Evolutionary conservation across 495 filamentous ascomycete genomes (phyloP).

Genomic region (Penicillium goetzii): DNA sequence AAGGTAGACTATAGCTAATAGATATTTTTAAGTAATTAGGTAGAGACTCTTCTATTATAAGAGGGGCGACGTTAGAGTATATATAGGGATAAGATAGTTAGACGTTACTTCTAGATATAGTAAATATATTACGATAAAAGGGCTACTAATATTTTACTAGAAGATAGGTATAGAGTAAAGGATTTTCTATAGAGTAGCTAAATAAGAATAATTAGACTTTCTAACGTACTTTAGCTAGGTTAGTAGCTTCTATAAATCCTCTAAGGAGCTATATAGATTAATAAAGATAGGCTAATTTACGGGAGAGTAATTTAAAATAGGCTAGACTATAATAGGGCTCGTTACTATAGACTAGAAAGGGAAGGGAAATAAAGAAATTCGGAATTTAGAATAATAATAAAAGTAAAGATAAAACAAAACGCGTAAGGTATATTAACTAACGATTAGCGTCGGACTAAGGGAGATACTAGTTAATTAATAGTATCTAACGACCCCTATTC

Average conservation of each 20-base stretch:
- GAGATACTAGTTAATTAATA: constrained; percentile 2
- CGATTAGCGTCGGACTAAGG: background rate
- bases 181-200: background rate
- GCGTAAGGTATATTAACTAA: constrained; percentile 1
- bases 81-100: background rate
- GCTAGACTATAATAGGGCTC: background rate
- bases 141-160: background rate
- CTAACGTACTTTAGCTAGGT: background rate
- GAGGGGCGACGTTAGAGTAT: background rate
- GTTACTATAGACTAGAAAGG: no score
- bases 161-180: background rate
- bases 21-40: constrained; percentile 7
- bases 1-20: constrained; percentile 10
- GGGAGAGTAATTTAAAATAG: constrained; percentile 15
- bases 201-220: background rate
- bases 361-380: background rate
- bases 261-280: constrained; percentile 4
- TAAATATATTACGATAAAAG: background rate
- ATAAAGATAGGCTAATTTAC: constrained; percentile 14
- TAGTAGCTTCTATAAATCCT: constrained; percentile 16
- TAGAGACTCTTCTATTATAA: background rate
- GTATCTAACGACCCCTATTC: background rate
- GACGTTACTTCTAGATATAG: background rate
- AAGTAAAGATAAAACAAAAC: constrained; percentile 8
- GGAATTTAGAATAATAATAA: background rate